phyloP scores from a whole-genome alignment of 352 stramenopile species.

The Peronospora belbahrii region DNA sequence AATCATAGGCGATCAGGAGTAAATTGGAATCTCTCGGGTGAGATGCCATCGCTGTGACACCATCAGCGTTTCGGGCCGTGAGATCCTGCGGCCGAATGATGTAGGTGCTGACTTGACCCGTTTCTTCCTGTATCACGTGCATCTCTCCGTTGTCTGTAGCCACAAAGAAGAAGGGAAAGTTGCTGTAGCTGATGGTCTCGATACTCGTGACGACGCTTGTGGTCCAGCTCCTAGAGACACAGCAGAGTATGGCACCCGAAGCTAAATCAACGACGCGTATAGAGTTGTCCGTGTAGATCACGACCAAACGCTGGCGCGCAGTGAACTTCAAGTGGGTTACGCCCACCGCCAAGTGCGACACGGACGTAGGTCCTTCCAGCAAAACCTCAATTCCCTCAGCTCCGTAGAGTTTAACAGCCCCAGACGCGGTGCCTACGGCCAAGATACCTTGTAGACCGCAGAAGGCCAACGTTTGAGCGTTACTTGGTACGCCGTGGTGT shows the following conservation, averaged over 20 bases:
- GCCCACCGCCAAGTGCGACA: conserved; percentile 30
- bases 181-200: conserved; percentile 50
- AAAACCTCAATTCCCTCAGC: conserved; percentile 52
- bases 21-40: conserved; percentile 60
- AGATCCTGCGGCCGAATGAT: conserved; percentile 44
- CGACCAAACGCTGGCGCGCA: conserved; percentile 51
- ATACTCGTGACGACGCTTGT: conserved; percentile 53
- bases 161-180: conserved; percentile 65
- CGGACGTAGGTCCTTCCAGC: conserved; percentile 30
- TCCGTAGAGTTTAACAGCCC: conserved; percentile 63
- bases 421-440: conserved; percentile 55
- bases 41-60: conserved; percentile 40
- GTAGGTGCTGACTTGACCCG: conserved; percentile 59
- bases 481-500: conserved; percentile 65
- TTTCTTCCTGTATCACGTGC: conserved; percentile 73
- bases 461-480: conserved; percentile 49
- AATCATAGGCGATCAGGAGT: conserved; percentile 57
- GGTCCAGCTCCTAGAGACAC: conserved; percentile 45
- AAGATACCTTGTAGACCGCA: conserved; percentile 56
- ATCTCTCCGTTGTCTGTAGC: conserved; percentile 61
- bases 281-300: conserved; percentile 58
- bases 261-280: conserved; percentile 54
- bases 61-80: conserved; percentile 11
- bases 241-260: conserved; percentile 15
- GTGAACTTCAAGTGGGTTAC: conserved; percentile 59